Evolutionary conservation across 1,284 basidiomycete species (phyloP).

Genomic region (Phellopilus nigrolimitatus): DNA sequence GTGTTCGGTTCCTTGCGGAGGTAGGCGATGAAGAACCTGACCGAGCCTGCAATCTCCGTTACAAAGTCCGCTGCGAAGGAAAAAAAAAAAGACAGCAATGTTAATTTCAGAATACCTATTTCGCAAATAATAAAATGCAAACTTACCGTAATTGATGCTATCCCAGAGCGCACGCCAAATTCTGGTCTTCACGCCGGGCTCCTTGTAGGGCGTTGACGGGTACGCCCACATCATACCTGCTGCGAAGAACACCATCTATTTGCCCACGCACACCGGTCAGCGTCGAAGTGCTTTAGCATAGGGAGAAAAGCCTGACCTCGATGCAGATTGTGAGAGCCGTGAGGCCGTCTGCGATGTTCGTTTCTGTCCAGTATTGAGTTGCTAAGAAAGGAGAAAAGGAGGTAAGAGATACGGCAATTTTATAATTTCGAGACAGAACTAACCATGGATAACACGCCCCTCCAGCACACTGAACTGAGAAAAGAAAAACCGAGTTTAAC

Average conservation of each 20-base stretch:
- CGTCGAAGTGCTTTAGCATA: neutral
- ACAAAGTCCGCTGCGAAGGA: slow-evolving; percentile 51
- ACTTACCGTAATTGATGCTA: slow-evolving; percentile 69
- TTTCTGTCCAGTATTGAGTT: slow-evolving; percentile 74
- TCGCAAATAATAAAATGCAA: neutral
- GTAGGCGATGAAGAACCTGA: slow-evolving; percentile 57
- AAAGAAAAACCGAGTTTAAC: neutral
- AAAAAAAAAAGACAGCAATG: neutral
- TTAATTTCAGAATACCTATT: slow-evolving; percentile 2
- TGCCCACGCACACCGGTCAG: neutral
- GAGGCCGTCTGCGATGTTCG: slow-evolving; percentile 77
- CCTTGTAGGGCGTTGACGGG: slow-evolving; percentile 58
- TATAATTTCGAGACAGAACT: slow-evolving; percentile 8
- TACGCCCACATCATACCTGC: slow-evolving; percentile 80
- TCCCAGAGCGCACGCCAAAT: slow-evolving; percentile 70
- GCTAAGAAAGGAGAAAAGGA: slow-evolving; percentile 30
- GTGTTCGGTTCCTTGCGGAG: slow-evolving; percentile 42
- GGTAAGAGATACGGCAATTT: neutral
- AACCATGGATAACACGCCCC: slow-evolving; percentile 57
- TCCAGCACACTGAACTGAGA: slow-evolving; percentile 55
- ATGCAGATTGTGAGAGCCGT: slow-evolving; percentile 79
- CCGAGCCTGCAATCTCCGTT: slow-evolving; percentile 56
- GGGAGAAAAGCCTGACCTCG: slow-evolving; percentile 47
- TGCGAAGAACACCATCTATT: slow-evolving; percentile 79
- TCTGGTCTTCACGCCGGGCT: slow-evolving; percentile 36